These are phyloP conservation scores for Chytriomyces hyalinus DNA, from an alignment of 192 early-diverging fungal species.

Conservation along the genomic window DNA sequence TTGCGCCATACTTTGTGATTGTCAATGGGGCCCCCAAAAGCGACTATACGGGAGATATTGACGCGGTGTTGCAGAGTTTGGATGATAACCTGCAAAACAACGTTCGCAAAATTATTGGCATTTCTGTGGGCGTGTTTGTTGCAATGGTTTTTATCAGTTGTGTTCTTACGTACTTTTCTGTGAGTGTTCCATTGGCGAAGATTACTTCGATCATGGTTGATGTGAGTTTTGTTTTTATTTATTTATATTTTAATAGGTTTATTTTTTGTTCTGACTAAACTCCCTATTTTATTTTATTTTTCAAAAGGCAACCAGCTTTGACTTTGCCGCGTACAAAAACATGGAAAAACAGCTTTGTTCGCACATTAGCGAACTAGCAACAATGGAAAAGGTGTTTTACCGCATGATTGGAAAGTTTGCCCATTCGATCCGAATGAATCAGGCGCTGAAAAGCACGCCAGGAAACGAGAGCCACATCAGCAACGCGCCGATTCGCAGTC, in stretches of 20 bases:
- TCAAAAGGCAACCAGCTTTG: conserved; percentile 1
- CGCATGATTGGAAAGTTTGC: conserved; percentile 14
- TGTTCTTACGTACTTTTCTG: background rate
- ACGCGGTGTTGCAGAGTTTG: conserved; percentile 2
- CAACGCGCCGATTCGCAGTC: too few relatives aligned
- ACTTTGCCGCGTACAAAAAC: conserved; percentile 3
- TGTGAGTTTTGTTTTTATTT: background rate
- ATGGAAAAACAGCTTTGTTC: background rate
- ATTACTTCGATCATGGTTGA: conserved; percentile 7
- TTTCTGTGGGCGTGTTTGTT: conserved; percentile 5
- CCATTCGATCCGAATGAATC: background rate
- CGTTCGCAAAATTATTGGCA: background rate
- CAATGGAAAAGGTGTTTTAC: conserved; percentile 13
- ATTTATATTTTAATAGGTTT: too few relatives aligned
- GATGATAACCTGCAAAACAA: background rate
- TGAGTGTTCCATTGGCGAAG: conserved; percentile 6
- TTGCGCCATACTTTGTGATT: conserved; percentile 3
- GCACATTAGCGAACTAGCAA: background rate
- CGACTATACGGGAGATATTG: conserved; percentile 17
- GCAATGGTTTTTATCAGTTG: background rate
- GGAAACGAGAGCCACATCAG: background rate
- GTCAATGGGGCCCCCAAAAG: conserved; percentile 17
- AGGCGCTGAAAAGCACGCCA: background rate
- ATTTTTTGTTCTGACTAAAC: background rate
- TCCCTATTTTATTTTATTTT: background rate